A percentile compares a stretch with the other conserved stretches of the same genome.
Evolutionary conservation across 768 basidiomycete species (phyloP).

Genomic region (Dendrothele bispora): DNA sequence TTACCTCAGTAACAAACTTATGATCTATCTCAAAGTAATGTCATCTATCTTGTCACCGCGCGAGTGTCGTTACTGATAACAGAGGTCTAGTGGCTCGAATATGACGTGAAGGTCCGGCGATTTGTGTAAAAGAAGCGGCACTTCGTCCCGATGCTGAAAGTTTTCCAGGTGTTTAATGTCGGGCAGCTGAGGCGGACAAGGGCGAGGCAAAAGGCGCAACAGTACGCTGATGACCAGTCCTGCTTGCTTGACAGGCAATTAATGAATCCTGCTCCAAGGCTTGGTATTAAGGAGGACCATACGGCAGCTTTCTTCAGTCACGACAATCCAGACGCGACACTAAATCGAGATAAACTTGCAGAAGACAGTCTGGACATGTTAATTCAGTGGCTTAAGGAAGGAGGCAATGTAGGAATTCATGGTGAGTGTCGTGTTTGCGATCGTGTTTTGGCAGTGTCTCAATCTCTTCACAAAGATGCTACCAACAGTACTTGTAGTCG

Average conservation of each 20-base stretch:
- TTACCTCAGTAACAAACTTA: slow-evolving; percentile 96
- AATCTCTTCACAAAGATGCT: slow-evolving; percentile 55
- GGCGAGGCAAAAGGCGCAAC: slow-evolving; percentile 76
- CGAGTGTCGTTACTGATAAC: too few relatives aligned
- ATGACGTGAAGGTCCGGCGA: slow-evolving; percentile 84
- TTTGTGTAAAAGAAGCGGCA: not conserved
- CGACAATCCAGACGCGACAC: slow-evolving; percentile 74
- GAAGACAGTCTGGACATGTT: slow-evolving; percentile 93
- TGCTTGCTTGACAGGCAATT: not conserved
- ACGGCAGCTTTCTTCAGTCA: slow-evolving; percentile 90
- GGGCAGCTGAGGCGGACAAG: slow-evolving; percentile 89
- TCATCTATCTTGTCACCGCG: slow-evolving; percentile 1
- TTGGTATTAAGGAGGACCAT: slow-evolving; percentile 88
- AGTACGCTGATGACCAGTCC: too few relatives aligned
- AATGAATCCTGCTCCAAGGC: slow-evolving; percentile 37
- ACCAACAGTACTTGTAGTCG: slow-evolving; percentile 87
- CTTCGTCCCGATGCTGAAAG: not conserved
- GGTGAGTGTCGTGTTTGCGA: slow-evolving; percentile 45
- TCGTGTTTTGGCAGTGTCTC: not conserved
- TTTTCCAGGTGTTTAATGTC: slow-evolving; percentile 89
- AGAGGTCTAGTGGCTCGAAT: slow-evolving; percentile 87
- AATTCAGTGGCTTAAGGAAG: slow-evolving; percentile 92
- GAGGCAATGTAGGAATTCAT: slow-evolving; percentile 97
- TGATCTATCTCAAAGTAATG: slow-evolving; percentile 90
- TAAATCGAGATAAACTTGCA: slow-evolving; percentile 78